Percentiles rank a stretch among this genome's conserved stretches.
phyloP scores from a whole-genome alignment of 2,329 filamentous ascomycete species.

The Sphaerulina musiva region DNA sequence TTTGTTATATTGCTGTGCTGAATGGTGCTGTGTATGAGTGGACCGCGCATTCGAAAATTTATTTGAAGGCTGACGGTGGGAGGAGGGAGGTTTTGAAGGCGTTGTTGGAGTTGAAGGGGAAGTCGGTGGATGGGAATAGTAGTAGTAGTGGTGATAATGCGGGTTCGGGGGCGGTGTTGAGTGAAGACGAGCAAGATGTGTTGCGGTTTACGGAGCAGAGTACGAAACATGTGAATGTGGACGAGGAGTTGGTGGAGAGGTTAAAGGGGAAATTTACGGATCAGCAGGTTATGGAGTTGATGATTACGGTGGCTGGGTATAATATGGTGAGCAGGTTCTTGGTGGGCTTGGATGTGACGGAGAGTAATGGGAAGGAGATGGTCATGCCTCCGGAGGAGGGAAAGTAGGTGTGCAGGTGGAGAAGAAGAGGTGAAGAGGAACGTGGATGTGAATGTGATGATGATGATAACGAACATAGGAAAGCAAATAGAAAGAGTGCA shows the following conservation, averaged over 20 bases:
- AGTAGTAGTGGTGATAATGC: too few relatives aligned
- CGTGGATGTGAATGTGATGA: too few relatives aligned
- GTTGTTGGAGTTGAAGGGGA: too few relatives aligned
- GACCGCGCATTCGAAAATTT: constrained; percentile 32
- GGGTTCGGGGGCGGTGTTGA: constrained; percentile 16
- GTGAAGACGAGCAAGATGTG: constrained; percentile 30
- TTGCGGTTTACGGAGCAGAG: constrained; percentile 33
- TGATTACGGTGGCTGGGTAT: constrained; percentile 34
- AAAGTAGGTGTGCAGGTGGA: too few relatives aligned
- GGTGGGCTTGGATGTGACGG: constrained; percentile 36
- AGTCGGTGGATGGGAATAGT: constrained; percentile 6
- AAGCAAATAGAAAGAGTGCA: too few relatives aligned
- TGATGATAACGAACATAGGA: too few relatives aligned
- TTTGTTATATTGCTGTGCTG: constrained; percentile 35
- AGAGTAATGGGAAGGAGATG: constrained; percentile 34
- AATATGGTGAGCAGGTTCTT: constrained; percentile 37
- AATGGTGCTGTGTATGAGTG: constrained; percentile 35
- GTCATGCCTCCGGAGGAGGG: constrained; percentile 24
- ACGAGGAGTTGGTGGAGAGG: constrained; percentile 28
- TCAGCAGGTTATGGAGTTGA: constrained; percentile 34
- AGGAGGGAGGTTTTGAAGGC: too few relatives aligned
- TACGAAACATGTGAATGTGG: constrained; percentile 30
- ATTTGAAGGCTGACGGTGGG: constrained; percentile 24
- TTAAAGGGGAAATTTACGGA: constrained; percentile 30
- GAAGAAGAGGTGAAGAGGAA: too few relatives aligned